Evolutionary conservation across 345 rosid genomes (phyloP), one percentile per base, ranked within the genome.

Genomic region (Brassica incana): DNA sequence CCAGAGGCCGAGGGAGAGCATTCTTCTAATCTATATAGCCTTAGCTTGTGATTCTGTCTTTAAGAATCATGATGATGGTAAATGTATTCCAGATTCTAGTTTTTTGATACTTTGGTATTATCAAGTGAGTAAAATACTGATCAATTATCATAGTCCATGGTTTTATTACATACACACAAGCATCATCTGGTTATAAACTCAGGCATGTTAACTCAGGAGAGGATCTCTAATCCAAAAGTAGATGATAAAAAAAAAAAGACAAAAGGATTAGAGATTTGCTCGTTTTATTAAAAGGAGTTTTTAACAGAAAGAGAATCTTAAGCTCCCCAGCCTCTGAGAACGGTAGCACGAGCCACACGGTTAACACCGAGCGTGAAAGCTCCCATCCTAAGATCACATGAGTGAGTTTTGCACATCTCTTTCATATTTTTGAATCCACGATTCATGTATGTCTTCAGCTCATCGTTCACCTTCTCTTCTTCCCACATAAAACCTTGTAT

Each of bases 401-500:
- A 79, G 79, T 93, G 98, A 35, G 92, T 87, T 76, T 83, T 85
- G 84, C 99, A 95, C 99, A 91, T 95, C 67, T 83, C 90, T 85
- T 95, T 95, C 78, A 93, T 81, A 52, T 86, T 91, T 74, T 91
- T 87, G 81, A 90, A 95, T 35, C 92, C 95, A 45, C 67, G 88
- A 16, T 83, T 95, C 98, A 93, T 95, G 84, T 93, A 95, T 38
- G 89, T 93, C 86, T 72, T 82, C 0, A 95, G 87, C 83, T 89
- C 99, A 5, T 67, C 65, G 84, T 93, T 93, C 83, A 95, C 99
- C 81, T 94, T 92, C 85, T 88, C 95, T 75, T 92, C 98, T 15
- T 92, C 97, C 98, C 98, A 94, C 99, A 91, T 87, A 86, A 95
- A 95, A 10, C 97, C 98, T 87, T 95, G 99, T 43, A 95, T 93